Evolutionary conservation across 2,329 filamentous ascomycete species (phyloP), one percentile per base, ranked within the genome.

Genomic region (Plenodomus lindquistii): DNA sequence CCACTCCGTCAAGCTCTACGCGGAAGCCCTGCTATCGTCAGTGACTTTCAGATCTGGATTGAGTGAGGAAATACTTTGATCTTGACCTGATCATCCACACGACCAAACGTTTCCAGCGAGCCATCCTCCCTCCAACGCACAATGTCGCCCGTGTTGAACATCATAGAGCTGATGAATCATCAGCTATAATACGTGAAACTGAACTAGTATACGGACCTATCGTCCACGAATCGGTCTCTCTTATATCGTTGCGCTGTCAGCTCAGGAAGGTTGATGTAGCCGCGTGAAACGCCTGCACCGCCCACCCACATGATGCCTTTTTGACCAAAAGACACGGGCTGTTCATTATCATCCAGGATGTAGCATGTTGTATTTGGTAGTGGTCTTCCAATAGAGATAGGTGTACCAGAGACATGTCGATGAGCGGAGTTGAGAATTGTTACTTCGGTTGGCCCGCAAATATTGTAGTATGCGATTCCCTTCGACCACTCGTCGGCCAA

Each of bases 61-160:
- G 13, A n/a, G 15, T 17, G 6, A n/a, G n/a, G 5, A 24, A 45
- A 37, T 48, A 67, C 67, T 55, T 83, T 82, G 60, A 85, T 77
- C 66, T 85, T 85, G 50, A 85, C 79, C 60, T 85, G 83, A 50
- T 85, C 82, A 55, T 85, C 83, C n/a, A 74, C 74, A 29, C 82
- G 77, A 3, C 83, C 82, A 27, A 83, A 75, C 18, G 79, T 81
- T 37, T 82, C 75, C 31, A 85, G 71, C 20, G 74, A 76, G 10
- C 83, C 82, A 56, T 82, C 77, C 2, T 72, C 61, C 31, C 74
- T 73, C 81, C 82, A 85, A 11, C 74, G 73, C 16, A 79, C 81
- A 18, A 85, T 73, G 55, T 85, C 83, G 6, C 82, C 83, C 1
- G 83, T 85, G 57, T 82, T 81, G 67, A 82, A 85, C 78, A 85